These are phyloP conservation scores for Trametopsis cervina DNA, from an alignment of 768 basidiomycete species.

Conservation along the genomic window DNA sequence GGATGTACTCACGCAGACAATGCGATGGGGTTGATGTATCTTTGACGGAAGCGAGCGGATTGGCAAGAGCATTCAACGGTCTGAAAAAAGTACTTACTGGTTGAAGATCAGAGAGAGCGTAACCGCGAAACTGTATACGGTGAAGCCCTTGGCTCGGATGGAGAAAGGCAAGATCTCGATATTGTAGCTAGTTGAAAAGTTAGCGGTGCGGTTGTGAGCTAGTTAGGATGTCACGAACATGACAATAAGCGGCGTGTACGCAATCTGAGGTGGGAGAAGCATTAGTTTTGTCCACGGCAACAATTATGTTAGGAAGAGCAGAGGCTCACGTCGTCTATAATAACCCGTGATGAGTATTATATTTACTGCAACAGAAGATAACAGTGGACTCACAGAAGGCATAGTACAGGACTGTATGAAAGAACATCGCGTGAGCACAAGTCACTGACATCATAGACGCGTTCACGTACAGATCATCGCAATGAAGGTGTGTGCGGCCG, in stretches of 20 bases:
- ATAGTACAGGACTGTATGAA: slow-evolving; percentile 31
- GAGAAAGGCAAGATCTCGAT: slow-evolving; percentile 44
- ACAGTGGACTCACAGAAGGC: slow-evolving; percentile 26
- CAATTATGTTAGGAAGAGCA: neutral
- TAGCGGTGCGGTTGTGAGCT: neutral
- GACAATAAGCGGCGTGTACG: slow-evolving; percentile 35
- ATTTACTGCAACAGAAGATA: neutral
- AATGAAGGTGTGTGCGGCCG: slow-evolving; percentile 36
- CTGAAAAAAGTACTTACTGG: slow-evolving; percentile 29
- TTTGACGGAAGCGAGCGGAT: no score
- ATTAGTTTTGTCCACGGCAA: neutral
- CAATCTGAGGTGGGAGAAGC: slow-evolving; percentile 18
- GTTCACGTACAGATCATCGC: slow-evolving; percentile 35
- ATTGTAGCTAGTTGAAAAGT: slow-evolving; percentile 25
- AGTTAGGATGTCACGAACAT: slow-evolving; percentile 18
- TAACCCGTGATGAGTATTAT: neutral
- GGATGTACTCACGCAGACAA: slow-evolving; percentile 17
- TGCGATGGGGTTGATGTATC: slow-evolving; percentile 36
- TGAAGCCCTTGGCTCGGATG: slow-evolving; percentile 44
- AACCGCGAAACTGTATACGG: slow-evolving; percentile 38
- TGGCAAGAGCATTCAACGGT: no score
- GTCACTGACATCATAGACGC: neutral
- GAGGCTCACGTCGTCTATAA: slow-evolving; percentile 25
- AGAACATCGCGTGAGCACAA: neutral
- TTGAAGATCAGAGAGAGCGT: slow-evolving; percentile 43